Conservation (phyloP, 1,284 basidiomycete genomes). For the Sphagnurus paluster region DNA sequence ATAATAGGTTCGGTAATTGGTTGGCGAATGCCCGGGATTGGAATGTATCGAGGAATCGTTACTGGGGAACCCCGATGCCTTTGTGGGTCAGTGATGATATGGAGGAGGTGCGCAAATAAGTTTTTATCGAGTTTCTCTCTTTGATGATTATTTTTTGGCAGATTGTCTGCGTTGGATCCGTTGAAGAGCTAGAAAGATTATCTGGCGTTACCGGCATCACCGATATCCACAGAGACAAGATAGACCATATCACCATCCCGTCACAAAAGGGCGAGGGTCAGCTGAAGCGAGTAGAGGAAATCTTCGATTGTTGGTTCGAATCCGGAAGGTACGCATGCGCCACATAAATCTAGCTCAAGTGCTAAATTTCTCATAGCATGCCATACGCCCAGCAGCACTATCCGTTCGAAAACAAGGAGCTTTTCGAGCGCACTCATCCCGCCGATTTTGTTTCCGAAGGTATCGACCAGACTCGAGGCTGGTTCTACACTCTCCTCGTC, state of each 20-base stretch:
- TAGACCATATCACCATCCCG: slow-evolving; percentile 96
- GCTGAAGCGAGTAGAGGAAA: slow-evolving; percentile 90
- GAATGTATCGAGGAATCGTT: slow-evolving; percentile 99
- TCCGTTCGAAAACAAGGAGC: slow-evolving; percentile 96
- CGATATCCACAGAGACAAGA: slow-evolving; percentile 95
- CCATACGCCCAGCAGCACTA: slow-evolving; percentile 98
- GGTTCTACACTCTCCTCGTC: slow-evolving; percentile 99
- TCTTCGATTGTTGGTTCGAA: slow-evolving; percentile 99
- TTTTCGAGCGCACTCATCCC: slow-evolving; percentile 85
- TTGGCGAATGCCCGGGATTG: slow-evolving; percentile 96
- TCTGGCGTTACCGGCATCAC: slow-evolving; percentile 86
- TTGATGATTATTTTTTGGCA: slow-evolving; percentile 28
- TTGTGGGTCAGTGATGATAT: slow-evolving; percentile 95
- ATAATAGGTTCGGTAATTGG: slow-evolving; percentile 97
- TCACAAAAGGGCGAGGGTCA: slow-evolving; percentile 88
- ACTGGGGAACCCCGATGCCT: slow-evolving; percentile 99
- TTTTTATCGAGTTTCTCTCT: neutral
- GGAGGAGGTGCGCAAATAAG: slow-evolving; percentile 70
- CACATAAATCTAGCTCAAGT: neutral
- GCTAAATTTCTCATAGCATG: slow-evolving; percentile 64
- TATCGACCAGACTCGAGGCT: slow-evolving; percentile 94
- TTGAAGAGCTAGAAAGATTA: slow-evolving; percentile 85
- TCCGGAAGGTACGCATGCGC: slow-evolving; percentile 78
- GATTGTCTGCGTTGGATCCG: slow-evolving; percentile 88
- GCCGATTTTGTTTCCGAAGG: slow-evolving; percentile 99